Conservation (phyloP, 345 rosid genomes). For the Abelmoschus esculentus region DNA sequence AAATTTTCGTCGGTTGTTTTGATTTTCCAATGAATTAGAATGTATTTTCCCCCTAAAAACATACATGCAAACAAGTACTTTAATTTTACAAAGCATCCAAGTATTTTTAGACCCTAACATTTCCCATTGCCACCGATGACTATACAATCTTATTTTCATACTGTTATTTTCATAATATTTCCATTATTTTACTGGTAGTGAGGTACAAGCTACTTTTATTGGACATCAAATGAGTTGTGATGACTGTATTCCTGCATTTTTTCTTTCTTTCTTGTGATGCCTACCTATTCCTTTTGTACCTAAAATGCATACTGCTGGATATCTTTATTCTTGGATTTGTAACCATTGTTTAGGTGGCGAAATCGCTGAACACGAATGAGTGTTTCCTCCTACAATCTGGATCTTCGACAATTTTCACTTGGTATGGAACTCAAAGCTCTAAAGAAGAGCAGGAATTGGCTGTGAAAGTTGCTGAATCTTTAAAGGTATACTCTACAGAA, state of each 20-base stretch:
- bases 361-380: constrained; percentile 72
- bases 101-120: neutral
- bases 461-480: constrained; percentile 65
- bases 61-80: neutral
- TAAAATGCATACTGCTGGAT: neutral
- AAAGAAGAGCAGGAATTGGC: constrained; percentile 85
- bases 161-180: too few relatives aligned
- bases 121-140: neutral
- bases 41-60: neutral
- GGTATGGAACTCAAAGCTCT: constrained; percentile 96
- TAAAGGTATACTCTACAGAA: constrained; percentile 49
- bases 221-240: neutral
- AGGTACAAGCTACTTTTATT: neutral
- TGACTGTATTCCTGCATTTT: constrained; percentile 1
- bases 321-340: neutral
- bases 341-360: constrained; percentile 53
- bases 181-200: neutral
- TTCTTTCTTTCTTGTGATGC: neutral
- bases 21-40: neutral
- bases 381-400: constrained; percentile 99
- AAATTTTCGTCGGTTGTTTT: neutral
- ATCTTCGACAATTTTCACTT: constrained; percentile 55
- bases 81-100: neutral
- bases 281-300: neutral
- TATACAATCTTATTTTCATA: neutral